Evolutionary conservation across 805 yeast genomes (phyloP), one percentile per base, ranked within the genome.

Genomic region (Saccharomyces eubayanus): DNA sequence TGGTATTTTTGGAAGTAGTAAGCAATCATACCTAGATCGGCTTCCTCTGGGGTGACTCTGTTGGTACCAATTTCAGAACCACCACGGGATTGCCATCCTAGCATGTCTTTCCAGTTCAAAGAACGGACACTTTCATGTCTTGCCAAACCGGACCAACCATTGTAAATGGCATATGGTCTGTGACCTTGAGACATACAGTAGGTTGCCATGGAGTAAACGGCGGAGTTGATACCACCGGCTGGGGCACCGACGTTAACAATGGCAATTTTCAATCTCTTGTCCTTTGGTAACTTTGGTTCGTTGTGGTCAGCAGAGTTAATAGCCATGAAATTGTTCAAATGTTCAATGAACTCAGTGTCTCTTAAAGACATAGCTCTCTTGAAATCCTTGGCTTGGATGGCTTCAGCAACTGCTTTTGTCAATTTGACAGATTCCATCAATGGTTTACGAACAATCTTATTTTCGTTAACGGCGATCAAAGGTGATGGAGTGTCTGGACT

Each of bases 11-110:
- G 85, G 62, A 87, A 81, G 62, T 84, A 79, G 68, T 79, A 86
- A 1, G 92, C 91, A 53, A 87, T 78, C 67, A 79, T 73, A 47
- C 92, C 94, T 54, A 81, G 73, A 70, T 86, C 85, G 27, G 80
- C 75, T 51, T 82, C 85, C 55, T 75, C 73, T 8, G 92, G 91
- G 11, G 85, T 77, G 28, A 79, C 70, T 69, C 94, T 76, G 72
- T 87, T 87, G 46, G 95, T 87, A 63, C 95, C 95, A 49, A 87
- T 76, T 70, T 85, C 92, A 9, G 89, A 83, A 53, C 95, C 95
- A 68, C 95, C 95, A 51, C 74, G 69, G 47, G 80, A 77, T 60
- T 82, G 81, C 91, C 92, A 87, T 30, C 82, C 83, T 59, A 83
- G 84, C 61, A 87, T 81, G 47, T 82, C 84, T 49, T 83, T 64